These are phyloP conservation scores for Cryoendolithus antarcticus DNA, from an alignment of 2,329 filamentous ascomycete species.

Conservation along the genomic window DNA sequence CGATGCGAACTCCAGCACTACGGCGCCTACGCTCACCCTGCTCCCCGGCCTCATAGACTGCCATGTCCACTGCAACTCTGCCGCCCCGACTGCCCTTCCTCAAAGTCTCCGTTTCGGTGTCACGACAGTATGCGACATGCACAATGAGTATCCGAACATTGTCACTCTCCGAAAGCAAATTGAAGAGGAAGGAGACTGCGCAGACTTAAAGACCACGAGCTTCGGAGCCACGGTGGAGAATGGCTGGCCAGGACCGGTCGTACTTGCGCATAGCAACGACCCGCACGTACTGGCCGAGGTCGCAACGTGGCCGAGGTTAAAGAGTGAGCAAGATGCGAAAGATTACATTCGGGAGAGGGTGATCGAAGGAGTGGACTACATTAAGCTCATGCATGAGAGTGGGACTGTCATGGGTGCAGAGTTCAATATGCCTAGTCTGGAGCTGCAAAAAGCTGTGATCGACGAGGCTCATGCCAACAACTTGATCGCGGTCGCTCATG, in stretches of 20 bases:
- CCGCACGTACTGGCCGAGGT: constrained; percentile 19
- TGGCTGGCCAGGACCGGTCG: constrained; percentile 38
- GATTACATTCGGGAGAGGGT: constrained; percentile 30
- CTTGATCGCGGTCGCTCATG: constrained; percentile 30
- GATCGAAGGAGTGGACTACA: constrained; percentile 34
- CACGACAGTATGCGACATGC: constrained; percentile 41
- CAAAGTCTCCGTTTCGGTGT: constrained; percentile 39
- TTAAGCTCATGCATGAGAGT: constrained; percentile 41
- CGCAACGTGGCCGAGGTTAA: constrained; percentile 36
- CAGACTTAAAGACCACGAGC: constrained; percentile 38
- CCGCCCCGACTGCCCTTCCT: constrained; percentile 26
- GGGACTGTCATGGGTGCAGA: constrained; percentile 28
- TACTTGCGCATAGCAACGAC: constrained; percentile 14
- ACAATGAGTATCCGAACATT: constrained; percentile 27
- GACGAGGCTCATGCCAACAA: constrained; percentile 26
- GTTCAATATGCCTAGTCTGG: constrained; percentile 28
- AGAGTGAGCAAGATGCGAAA: constrained; percentile 28
- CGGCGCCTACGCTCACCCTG: constrained; percentile 35
- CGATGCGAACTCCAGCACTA: constrained; percentile 19
- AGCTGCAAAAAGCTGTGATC: constrained; percentile 35
- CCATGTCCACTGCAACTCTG: constrained; percentile 36
- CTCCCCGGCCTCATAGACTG: constrained; percentile 40
- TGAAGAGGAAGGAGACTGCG: constrained; percentile 23
- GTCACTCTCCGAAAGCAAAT: constrained; percentile 19
- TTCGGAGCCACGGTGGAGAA: constrained; percentile 39